Base-by-base conservation (phyloP, 2,329 filamentous ascomycete genomes). In the Cyphellophora attinorum region DNA sequence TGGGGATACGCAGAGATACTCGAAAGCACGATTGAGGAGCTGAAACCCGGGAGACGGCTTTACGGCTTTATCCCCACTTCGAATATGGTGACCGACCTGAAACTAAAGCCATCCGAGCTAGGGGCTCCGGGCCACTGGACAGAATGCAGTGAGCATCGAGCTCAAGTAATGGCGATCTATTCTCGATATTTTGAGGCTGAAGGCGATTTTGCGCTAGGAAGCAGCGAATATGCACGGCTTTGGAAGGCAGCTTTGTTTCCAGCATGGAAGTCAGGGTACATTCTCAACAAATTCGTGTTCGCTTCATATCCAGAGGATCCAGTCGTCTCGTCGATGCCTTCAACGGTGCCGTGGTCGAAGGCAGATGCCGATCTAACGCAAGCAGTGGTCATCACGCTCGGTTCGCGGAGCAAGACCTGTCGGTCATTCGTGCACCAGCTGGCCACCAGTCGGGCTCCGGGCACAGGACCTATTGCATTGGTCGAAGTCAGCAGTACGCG, bases 1-100 rank as follows among this genome's bases (percentile, higher is more conserved):
- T 71, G 66, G 65, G 67, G 67, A 0, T 68, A 62, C 37, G 65
- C 55, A 8, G 49, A 53, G 28, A 57, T 68, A 11, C 28, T 62
- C 3, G 59, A 62, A 5, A 64, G 59, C 19, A 65, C 52, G 0
- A 44, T 61, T 5, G 29, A 50, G 3, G 45, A 37, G 3, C 51
- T 67, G 3, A 34, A 49, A 2, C 25, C 38, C 2, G 62, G 57
- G 5, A 50, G 51, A 2, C 44, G 56, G 5, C 33, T 68, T 1
- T 68, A 46, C 34, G 67, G 66, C 0, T 67, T 58, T 42, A 57
- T 64, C 41, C 62, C 65, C 0, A 59, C 62, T 11, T 58, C 58
- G 2, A 58, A 55, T 0, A 50, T 59, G 6, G 44, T 58, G 0
- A 45, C 61, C 10, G 56, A 61, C 33, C 38, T 69, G 2, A 38